phyloP scores from a whole-genome alignment of 345 rosid species.

The Streptanthus diversifolius region DNA sequence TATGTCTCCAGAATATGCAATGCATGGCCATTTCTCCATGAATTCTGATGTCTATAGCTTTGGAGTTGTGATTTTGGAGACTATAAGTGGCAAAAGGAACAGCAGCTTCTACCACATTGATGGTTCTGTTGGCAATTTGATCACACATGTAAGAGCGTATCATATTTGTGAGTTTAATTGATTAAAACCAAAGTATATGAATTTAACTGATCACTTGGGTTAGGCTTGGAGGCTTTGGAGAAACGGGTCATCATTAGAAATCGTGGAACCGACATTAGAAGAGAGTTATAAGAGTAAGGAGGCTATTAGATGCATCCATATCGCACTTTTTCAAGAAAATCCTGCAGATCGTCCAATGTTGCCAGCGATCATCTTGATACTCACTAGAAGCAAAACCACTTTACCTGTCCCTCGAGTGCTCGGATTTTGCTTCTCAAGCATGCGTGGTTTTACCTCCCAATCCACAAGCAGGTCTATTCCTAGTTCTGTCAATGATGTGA shows the following conservation, averaged over 20 bases:
- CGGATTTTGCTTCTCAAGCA: background rate
- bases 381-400: background rate
- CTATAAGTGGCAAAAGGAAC: background rate
- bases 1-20: background rate
- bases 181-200: background rate
- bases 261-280: background rate
- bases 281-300: background rate
- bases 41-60: background rate
- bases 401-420: background rate
- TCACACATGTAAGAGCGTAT: conserved; percentile 34
- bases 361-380: background rate
- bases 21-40: background rate
- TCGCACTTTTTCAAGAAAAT: background rate
- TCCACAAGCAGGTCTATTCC: background rate
- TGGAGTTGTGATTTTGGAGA: background rate
- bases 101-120: background rate
- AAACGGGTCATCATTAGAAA: background rate
- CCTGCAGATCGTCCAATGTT: background rate
- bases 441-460: background rate
- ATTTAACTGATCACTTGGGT: background rate
- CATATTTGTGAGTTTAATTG: background rate
- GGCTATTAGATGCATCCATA: background rate
- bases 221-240: conserved; percentile 10
- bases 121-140: conserved; percentile 6
- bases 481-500: background rate